phyloP scores from a whole-genome alignment of 108 stramenopile genomes.

The Phaeodactylum tricornutum region DNA sequence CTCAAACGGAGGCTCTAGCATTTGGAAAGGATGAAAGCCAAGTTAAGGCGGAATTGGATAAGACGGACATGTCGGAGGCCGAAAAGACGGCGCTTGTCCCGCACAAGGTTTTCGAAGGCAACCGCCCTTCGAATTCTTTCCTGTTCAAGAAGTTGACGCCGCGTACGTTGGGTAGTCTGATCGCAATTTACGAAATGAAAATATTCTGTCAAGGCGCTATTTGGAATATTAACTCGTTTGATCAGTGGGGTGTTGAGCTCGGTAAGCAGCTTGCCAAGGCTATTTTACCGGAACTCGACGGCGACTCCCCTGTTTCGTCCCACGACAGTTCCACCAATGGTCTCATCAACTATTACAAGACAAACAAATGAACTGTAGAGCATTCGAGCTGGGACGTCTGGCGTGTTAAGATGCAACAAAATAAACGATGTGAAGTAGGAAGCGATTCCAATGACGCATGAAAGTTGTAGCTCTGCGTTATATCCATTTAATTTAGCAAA shows the following conservation, averaged over 20 bases:
- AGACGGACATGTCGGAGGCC: slow-evolving; percentile 40
- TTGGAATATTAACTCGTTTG: slow-evolving; percentile 97
- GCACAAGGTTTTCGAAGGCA: slow-evolving; percentile 97
- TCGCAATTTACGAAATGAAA: slow-evolving; percentile 97
- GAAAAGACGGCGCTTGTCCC: slow-evolving; percentile 66
- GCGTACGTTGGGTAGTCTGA: slow-evolving; percentile 80
- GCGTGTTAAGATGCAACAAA: too few species aligned
- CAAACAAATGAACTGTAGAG: slow-evolving; percentile 37
- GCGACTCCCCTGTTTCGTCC: slow-evolving; percentile 29
- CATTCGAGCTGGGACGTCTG: too few species aligned
- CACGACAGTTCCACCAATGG: slow-evolving; percentile 82
- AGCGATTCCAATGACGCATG: too few species aligned
- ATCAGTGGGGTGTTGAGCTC: slow-evolving; percentile 96
- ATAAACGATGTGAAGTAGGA: too few species aligned
- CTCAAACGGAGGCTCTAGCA: slow-evolving; percentile 97
- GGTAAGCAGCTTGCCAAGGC: slow-evolving; percentile 92
- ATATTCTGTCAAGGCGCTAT: slow-evolving; percentile 96
- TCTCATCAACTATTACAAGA: slow-evolving; percentile 81
- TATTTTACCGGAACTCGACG: slow-evolving; percentile 63
- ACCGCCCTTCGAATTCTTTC: slow-evolving; percentile 91
- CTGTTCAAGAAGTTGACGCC: slow-evolving; percentile 79
- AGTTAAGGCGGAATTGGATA: slow-evolving; percentile 36
- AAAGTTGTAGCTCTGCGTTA: too few species aligned
- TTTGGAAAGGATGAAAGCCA: slow-evolving; percentile 65
- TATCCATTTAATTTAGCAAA: too few species aligned